Evolutionary conservation across 2,329 filamentous ascomycete species (phyloP).

Genomic region (Talaromyces sp.): DNA sequence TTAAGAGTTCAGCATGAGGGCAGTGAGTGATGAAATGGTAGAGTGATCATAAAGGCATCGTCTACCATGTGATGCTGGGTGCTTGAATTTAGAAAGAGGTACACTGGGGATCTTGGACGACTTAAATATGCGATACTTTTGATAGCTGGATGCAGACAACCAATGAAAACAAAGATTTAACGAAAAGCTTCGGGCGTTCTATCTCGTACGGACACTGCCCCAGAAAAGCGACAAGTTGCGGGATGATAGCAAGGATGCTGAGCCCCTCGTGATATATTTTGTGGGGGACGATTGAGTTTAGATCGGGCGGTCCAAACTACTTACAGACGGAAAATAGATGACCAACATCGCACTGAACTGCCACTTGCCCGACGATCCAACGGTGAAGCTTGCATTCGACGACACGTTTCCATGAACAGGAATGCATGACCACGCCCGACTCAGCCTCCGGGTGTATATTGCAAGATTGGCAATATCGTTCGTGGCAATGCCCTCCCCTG

Average conservation of each 20-base stretch:
- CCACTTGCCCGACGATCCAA: neutral
- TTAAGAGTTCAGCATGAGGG: neutral
- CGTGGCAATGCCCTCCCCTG: neutral
- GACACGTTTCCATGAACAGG: neutral
- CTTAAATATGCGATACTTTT: neutral
- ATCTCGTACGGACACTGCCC: neutral
- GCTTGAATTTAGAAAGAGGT: neutral
- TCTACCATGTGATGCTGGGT: neutral
- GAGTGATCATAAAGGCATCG: neutral
- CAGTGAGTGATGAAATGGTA: neutral
- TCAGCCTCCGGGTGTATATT: neutral
- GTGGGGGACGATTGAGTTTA: neutral
- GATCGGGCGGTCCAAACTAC: neutral
- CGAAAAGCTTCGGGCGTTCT: neutral
- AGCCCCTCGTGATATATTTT: neutral
- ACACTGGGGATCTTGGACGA: neutral
- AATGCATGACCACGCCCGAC: neutral
- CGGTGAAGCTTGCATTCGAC: neutral
- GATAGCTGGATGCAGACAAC: neutral
- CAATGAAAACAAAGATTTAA: neutral
- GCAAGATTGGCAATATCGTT: neutral
- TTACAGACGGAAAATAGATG: neutral
- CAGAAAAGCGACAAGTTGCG: neutral
- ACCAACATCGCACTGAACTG: neutral
- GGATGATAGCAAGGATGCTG: neutral